Percentiles rank a stretch among this genome's conserved stretches.
Conservation (phyloP, 1,284 basidiomycete genomes). For the Apiotrichum mycotoxinovorans region DNA sequence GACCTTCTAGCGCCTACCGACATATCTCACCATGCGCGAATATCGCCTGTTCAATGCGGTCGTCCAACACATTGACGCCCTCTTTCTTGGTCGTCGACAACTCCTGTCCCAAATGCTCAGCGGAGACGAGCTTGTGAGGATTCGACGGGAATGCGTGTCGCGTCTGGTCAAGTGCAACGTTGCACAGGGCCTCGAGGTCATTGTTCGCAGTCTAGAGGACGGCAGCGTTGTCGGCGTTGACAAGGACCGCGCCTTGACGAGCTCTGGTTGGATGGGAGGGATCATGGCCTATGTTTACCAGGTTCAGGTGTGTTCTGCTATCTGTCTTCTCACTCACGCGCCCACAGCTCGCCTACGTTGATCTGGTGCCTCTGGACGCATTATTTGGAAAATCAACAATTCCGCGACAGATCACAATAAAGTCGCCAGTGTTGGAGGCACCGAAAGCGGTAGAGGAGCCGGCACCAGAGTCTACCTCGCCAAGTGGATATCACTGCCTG, state of each 20-base stretch:
- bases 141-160: constrained; percentile 81
- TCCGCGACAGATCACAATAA: constrained; percentile 10
- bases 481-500: constrained; percentile 70
- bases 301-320: constrained; percentile 49
- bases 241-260: constrained; percentile 68
- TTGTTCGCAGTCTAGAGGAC: constrained; percentile 88
- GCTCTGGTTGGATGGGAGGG: constrained; percentile 69
- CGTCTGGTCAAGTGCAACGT: constrained; percentile 86
- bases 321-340: neutral
- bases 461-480: neutral
- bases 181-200: constrained; percentile 86
- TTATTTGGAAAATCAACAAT: constrained; percentile 30
- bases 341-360: constrained; percentile 67
- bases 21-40: constrained; percentile 80
- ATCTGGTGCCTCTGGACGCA: constrained; percentile 53
- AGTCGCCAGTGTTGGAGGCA: constrained; percentile 9
- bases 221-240: constrained; percentile 80
- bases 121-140: constrained; percentile 75
- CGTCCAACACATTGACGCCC: constrained; percentile 81
- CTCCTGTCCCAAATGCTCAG: constrained; percentile 83
- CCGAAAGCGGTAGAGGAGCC: neutral
- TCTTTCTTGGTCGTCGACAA: constrained; percentile 85
- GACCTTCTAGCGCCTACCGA: constrained; percentile 62
- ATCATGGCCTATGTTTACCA: constrained; percentile 67
- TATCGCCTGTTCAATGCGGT: constrained; percentile 86